Evolutionary conservation across 2,329 filamentous ascomycete species (phyloP).

Genomic region (Coniochaeta sp.): DNA sequence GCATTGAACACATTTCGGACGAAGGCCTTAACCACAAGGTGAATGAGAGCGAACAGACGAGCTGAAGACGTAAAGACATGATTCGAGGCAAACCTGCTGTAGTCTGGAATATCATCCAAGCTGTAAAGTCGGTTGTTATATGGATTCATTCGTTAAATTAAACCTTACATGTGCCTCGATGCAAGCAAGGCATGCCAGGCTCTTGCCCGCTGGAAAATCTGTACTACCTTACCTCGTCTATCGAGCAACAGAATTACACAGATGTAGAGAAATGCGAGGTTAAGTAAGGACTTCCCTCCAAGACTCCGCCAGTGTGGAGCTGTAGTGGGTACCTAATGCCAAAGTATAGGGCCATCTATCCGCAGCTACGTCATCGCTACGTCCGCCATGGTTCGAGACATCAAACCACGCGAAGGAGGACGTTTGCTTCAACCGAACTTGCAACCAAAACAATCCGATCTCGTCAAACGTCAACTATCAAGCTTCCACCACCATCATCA

Average conservation of each 20-base stretch:
- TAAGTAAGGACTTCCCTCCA: background rate
- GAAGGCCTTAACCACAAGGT: too few species aligned
- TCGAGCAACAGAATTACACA: background rate
- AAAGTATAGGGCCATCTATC: background rate
- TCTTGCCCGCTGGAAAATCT: too few species aligned
- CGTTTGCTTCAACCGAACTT: background rate
- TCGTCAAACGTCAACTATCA: background rate
- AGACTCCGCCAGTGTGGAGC: background rate
- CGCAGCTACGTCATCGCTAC: background rate
- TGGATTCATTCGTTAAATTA: too few species aligned
- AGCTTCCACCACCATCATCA: background rate
- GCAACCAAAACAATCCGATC: background rate
- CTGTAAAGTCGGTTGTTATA: too few species aligned
- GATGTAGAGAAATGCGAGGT: background rate
- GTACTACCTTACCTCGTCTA: too few species aligned
- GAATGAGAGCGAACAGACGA: too few species aligned
- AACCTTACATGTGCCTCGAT: too few species aligned
- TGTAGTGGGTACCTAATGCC: background rate
- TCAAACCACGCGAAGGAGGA: background rate
- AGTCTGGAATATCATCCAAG: too few species aligned
- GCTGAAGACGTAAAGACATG: too few species aligned
- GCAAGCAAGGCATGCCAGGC: too few species aligned
- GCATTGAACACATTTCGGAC: constrained; percentile 19
- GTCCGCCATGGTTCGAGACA: background rate
- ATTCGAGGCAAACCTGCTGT: too few species aligned